Evolutionary conservation across 345 rosid genomes (phyloP).

Genomic region (Lenwebbia sp.): DNA sequence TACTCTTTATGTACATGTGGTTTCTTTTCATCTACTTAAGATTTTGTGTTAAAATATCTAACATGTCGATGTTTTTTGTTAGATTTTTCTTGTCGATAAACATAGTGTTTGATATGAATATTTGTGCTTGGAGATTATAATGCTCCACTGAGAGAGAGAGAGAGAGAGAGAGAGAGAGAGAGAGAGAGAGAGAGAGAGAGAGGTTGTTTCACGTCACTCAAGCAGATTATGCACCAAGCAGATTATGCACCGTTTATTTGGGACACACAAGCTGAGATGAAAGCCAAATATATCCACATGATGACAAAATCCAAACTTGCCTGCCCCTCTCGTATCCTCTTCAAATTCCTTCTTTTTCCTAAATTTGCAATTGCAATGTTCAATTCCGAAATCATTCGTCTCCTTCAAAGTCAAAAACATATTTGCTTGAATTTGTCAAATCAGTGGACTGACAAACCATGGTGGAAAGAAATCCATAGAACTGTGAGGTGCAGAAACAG

Average conservation of each 20-base stretch:
- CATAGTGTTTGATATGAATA: background rate
- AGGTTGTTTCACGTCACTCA: background rate
- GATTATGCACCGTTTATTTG: background rate
- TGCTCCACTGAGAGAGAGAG: background rate
- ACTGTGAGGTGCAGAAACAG: background rate
- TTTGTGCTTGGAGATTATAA: background rate
- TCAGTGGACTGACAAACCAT: background rate
- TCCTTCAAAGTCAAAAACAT: background rate
- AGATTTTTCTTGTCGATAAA: background rate
- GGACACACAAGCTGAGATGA: background rate
- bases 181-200: background rate
- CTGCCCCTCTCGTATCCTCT: background rate
- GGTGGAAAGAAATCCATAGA: background rate
- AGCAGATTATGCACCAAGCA: background rate
- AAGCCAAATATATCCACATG: background rate
- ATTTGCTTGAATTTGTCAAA: background rate
- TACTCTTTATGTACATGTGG: background rate
- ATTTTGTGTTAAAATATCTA: background rate
- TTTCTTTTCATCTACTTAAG: background rate
- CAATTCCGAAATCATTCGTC: background rate
- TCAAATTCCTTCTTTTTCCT: background rate
- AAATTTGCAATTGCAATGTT: background rate
- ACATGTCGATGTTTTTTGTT: background rate
- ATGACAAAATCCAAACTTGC: background rate
- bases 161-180: no score